Evolutionary conservation across 495 filamentous ascomycete species (phyloP).

Genomic region (Penicillium steckii): DNA sequence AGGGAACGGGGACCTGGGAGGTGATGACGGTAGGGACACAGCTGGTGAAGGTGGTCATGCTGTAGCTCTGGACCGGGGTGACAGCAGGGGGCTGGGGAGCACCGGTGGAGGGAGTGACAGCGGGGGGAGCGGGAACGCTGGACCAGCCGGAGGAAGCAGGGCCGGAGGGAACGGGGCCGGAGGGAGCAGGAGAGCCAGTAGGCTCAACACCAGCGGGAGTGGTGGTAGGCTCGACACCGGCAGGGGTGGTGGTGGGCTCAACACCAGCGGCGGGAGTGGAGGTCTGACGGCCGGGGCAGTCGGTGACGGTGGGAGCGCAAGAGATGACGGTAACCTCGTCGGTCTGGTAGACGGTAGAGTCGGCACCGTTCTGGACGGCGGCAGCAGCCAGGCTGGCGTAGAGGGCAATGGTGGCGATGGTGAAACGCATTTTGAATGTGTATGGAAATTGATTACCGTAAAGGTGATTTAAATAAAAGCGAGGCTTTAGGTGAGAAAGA

Average conservation of each 20-base stretch:
- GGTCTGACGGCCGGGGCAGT: slow-evolving; percentile 49
- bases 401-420: slow-evolving; percentile 47
- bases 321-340: slow-evolving; percentile 56
- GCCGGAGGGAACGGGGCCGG: slow-evolving; percentile 14
- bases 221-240: slow-evolving; percentile 12
- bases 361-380: slow-evolving; percentile 36
- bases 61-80: slow-evolving; percentile 40
- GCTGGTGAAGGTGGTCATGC: slow-evolving; percentile 43
- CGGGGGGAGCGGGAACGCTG: slow-evolving; percentile 11
- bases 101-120: slow-evolving; percentile 11
- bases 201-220: slow-evolving; percentile 12
- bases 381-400: slow-evolving; percentile 48
- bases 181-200: slow-evolving; percentile 17
- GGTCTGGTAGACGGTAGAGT: slow-evolving; percentile 53
- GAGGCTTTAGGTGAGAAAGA: slow-evolving; percentile 38
- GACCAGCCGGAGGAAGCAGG: slow-evolving; percentile 9
- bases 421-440: slow-evolving; percentile 58
- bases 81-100: slow-evolving; percentile 11
- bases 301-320: slow-evolving; percentile 57
- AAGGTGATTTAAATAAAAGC: slow-evolving; percentile 32
- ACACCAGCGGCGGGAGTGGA: slow-evolving; percentile 17
- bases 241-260: slow-evolving; percentile 16
- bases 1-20: slow-evolving; percentile 31
- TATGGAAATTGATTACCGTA: slow-evolving; percentile 34
- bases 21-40: slow-evolving; percentile 45